phyloP scores from a whole-genome alignment of 2,329 filamentous ascomycete genomes.

The Capronia americana region DNA sequence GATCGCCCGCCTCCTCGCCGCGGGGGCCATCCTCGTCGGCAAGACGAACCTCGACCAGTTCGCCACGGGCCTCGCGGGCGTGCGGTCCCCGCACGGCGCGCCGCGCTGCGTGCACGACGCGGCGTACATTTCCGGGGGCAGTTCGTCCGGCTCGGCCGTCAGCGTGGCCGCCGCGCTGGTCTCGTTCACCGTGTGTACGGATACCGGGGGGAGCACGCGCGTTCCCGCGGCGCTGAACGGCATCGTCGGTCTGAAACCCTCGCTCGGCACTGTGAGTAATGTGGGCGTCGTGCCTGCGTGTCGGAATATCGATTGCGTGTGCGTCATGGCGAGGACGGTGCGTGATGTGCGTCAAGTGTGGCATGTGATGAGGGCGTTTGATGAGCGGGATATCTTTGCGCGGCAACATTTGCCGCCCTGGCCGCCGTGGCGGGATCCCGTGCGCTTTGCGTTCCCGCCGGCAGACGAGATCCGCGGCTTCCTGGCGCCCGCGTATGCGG shows the following conservation, averaged over 20 bases:
- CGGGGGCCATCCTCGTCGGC: constrained; percentile 63
- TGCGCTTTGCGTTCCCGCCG: constrained; percentile 58
- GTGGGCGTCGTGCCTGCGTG: constrained; percentile 52
- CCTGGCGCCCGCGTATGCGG: constrained; percentile 50
- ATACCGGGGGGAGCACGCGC: constrained; percentile 39
- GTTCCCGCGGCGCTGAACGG: constrained; percentile 40
- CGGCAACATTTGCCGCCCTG: constrained; percentile 45
- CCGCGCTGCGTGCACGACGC: constrained; percentile 58
- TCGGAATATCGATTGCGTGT: constrained; percentile 64
- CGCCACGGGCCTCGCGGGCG: constrained; percentile 66
- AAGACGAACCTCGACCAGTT: constrained; percentile 68
- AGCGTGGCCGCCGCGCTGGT: constrained; percentile 56
- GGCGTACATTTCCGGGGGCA: constrained; percentile 61
- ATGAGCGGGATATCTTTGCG: constrained; percentile 50
- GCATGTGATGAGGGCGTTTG: constrained; percentile 43
- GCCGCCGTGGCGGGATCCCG: constrained; percentile 44
- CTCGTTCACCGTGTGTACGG: constrained; percentile 59
- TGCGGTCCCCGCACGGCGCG: constrained; percentile 64
- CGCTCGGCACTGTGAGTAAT: constrained; percentile 38
- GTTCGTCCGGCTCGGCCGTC: constrained; percentile 60
- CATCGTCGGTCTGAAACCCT: constrained; percentile 41
- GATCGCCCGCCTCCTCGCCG: constrained; percentile 55
- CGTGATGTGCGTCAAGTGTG: constrained; percentile 38
- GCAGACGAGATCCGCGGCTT: constrained; percentile 47
- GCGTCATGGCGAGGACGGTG: constrained; percentile 54